Conservation (phyloP, 768 basidiomycete species). For the Termitomyces bulborhizus region DNA sequence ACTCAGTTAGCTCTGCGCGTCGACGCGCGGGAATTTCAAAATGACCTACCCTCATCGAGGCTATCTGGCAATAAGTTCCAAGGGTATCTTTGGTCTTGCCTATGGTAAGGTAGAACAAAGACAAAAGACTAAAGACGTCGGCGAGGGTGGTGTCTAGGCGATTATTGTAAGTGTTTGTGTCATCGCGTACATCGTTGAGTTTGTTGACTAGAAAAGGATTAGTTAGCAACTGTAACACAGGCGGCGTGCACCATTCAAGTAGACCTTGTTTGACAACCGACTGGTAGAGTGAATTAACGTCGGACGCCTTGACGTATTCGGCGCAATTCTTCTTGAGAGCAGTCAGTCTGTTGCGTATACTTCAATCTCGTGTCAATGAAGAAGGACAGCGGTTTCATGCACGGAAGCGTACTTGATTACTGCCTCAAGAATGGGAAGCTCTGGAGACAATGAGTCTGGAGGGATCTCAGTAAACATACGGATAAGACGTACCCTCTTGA, state of each 20-base stretch:
- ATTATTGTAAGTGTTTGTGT: slow-evolving; percentile 71
- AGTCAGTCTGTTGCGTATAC: slow-evolving; percentile 92
- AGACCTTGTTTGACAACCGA: slow-evolving; percentile 89
- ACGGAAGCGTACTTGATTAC: slow-evolving; percentile 69
- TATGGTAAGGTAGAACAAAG: slow-evolving; percentile 96
- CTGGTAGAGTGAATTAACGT: slow-evolving; percentile 91
- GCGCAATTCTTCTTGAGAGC: slow-evolving; percentile 91
- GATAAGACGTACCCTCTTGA: slow-evolving; percentile 59
- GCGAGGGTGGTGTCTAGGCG: slow-evolving; percentile 91
- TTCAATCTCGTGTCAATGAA: slow-evolving; percentile 25
- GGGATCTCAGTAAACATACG: slow-evolving; percentile 9
- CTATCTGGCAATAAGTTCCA: slow-evolving; percentile 93
- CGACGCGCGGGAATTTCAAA: neutral
- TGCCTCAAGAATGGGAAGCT: slow-evolving; percentile 90
- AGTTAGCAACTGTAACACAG: neutral
- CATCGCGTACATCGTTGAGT: slow-evolving; percentile 86
- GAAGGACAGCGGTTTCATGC: slow-evolving; percentile 12
- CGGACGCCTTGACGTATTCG: slow-evolving; percentile 88
- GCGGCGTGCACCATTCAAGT: neutral
- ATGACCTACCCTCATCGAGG: slow-evolving; percentile 86
- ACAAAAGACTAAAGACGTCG: slow-evolving; percentile 93
- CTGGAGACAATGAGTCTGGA: slow-evolving; percentile 29
- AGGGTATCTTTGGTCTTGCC: slow-evolving; percentile 94
- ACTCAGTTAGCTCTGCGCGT: slow-evolving; percentile 6
- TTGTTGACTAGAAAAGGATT: slow-evolving; percentile 58